Conservation (phyloP, 2,329 filamentous ascomycete genomes). For the Ceratocystis diversiconidia region DNA sequence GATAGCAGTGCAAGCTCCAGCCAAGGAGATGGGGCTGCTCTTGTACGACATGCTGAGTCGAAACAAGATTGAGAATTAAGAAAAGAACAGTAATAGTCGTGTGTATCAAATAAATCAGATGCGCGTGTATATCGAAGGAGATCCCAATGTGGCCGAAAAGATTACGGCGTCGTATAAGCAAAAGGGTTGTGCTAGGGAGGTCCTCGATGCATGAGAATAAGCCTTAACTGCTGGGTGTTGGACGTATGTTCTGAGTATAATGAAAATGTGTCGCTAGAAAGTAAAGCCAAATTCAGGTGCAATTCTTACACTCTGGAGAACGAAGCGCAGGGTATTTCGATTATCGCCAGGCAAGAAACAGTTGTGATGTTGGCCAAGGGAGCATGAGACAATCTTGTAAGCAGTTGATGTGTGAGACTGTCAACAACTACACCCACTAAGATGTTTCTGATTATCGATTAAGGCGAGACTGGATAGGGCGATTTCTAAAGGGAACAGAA, state of each 20-base stretch:
- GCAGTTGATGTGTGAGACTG: neutral
- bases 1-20: constrained; percentile 68
- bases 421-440: neutral
- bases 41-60: constrained; percentile 17
- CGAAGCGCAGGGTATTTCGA: neutral
- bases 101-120: neutral
- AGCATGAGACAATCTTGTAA: neutral
- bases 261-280: neutral
- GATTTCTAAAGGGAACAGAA: neutral
- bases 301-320: neutral
- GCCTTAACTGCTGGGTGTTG: neutral
- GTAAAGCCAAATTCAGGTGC: neutral
- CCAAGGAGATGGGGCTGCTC: constrained; percentile 41
- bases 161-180: neutral
- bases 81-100: constrained; percentile 10
- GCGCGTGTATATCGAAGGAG: neutral
- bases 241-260: neutral
- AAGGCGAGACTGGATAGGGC: neutral
- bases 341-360: neutral
- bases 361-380: neutral
- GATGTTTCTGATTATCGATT: neutral
- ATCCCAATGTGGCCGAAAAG: neutral
- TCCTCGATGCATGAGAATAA: constrained; percentile 11
- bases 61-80: constrained; percentile 10
- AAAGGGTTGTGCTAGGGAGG: constrained; percentile 8